phyloP scores from a whole-genome alignment of 192 early-diverging fungal species.

The Haplosporangium gracile region DNA sequence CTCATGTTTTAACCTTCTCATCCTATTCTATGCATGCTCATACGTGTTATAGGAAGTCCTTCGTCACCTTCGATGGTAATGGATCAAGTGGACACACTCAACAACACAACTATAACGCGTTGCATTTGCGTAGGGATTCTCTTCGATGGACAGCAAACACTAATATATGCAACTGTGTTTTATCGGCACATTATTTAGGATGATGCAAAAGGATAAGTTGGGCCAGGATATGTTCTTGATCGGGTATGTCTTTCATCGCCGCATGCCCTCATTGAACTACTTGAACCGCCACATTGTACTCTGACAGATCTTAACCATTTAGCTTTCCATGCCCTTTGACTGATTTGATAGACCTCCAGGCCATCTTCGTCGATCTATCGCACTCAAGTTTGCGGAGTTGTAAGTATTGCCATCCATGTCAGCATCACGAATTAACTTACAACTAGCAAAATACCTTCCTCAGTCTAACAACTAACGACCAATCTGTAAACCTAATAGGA shows the following conservation, averaged over 20 bases:
- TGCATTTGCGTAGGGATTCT: no score
- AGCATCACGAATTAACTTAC: background rate
- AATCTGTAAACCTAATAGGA: constrained; percentile 16
- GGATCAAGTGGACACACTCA: background rate
- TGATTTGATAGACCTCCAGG: constrained; percentile 71
- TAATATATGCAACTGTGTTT: background rate
- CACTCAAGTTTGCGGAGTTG: constrained; percentile 80
- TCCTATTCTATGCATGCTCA: background rate
- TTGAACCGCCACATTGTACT: background rate
- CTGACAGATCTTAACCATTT: background rate
- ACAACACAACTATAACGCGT: background rate
- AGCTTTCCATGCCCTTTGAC: background rate
- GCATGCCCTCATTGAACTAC: background rate
- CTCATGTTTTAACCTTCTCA: background rate
- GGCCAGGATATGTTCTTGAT: constrained; percentile 88
- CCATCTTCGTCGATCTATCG: constrained; percentile 72
- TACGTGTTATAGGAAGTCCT: constrained; percentile 46
- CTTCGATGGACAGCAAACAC: no score
- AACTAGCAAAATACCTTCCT: background rate
- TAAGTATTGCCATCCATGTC: constrained; percentile 41
- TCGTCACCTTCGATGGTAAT: constrained; percentile 59
- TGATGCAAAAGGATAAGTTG: constrained; percentile 87
- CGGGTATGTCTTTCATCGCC: constrained; percentile 54
- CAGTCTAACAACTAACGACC: background rate
- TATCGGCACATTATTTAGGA: constrained; percentile 62